A percentile compares a stretch with the other conserved stretches of the same genome.
These are phyloP conservation scores for Oryza coarctata DNA, from an alignment of 176 grass and related monocot species.

Conservation along the genomic window DNA sequence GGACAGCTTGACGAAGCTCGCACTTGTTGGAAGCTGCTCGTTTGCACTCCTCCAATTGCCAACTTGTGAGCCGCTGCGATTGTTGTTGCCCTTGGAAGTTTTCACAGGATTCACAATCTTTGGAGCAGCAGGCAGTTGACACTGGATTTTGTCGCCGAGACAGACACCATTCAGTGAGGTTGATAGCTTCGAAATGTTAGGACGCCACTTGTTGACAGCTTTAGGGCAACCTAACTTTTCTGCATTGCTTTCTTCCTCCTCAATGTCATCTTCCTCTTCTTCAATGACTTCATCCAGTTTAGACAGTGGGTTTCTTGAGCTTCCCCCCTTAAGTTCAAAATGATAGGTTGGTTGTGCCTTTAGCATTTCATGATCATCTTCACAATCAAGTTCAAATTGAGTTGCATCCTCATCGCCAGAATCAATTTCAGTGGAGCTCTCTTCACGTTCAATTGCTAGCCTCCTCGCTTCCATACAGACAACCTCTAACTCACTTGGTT, in stretches of 20 bases:
- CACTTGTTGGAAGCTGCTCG: slow-evolving; percentile 54
- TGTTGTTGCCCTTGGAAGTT: slow-evolving; percentile 35
- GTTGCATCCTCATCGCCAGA: slow-evolving; percentile 50
- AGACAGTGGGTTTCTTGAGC: slow-evolving; percentile 54
- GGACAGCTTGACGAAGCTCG: slow-evolving; percentile 63
- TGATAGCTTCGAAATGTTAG: slow-evolving; percentile 68
- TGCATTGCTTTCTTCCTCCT: slow-evolving; percentile 51
- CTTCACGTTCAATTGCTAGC: slow-evolving; percentile 59
- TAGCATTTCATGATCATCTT: slow-evolving; percentile 44
- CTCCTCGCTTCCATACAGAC: slow-evolving; percentile 81
- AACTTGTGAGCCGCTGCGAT: slow-evolving; percentile 20
- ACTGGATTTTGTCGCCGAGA: slow-evolving; percentile 57
- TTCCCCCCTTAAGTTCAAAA: slow-evolving; percentile 47
- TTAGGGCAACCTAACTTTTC: slow-evolving; percentile 41
- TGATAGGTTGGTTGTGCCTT: slow-evolving; percentile 36
- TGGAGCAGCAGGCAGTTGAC: slow-evolving; percentile 31
- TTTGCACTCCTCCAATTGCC: slow-evolving; percentile 71
- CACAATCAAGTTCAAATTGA: slow-evolving; percentile 74
- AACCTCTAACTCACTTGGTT: slow-evolving; percentile 82
- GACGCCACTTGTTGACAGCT: slow-evolving; percentile 43
- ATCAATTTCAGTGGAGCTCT: slow-evolving; percentile 45
- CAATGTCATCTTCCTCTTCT: slow-evolving; percentile 58
- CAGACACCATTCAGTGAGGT: slow-evolving; percentile 58
- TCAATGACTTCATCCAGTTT: slow-evolving; percentile 63
- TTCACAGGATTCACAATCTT: slow-evolving; percentile 25